Conservation (phyloP, 2,329 filamentous ascomycete genomes). For the Byssochlamys sp. region DNA sequence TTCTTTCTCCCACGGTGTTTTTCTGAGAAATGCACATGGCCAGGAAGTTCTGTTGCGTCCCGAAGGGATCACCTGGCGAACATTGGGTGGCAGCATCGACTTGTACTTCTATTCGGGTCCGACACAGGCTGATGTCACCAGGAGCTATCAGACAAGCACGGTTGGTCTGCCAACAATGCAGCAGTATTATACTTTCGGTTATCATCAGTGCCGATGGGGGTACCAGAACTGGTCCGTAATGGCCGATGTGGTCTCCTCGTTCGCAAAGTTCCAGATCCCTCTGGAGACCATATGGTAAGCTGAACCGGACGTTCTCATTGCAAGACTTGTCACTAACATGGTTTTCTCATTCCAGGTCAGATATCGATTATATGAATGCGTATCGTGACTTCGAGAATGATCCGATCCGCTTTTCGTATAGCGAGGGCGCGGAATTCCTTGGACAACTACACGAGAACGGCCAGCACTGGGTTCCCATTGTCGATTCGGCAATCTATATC, state of each 20-base stretch:
- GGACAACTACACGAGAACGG: conserved; percentile 43
- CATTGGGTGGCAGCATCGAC: conserved; percentile 67
- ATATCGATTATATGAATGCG: conserved; percentile 51
- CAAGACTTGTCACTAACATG: neutral
- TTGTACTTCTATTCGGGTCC: conserved; percentile 72
- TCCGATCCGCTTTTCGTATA: conserved; percentile 41
- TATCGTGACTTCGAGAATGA: conserved; percentile 54
- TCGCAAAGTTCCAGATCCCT: conserved; percentile 47
- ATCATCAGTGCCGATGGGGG: conserved; percentile 75
- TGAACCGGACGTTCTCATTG: neutral
- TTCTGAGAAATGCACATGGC: conserved; percentile 64
- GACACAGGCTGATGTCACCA: conserved; percentile 56
- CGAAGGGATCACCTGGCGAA: conserved; percentile 60
- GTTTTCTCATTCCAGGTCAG: conserved; percentile 10
- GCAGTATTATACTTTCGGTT: conserved; percentile 72
- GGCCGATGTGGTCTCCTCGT: conserved; percentile 48
- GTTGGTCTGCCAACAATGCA: conserved; percentile 67
- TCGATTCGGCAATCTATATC: conserved; percentile 58
- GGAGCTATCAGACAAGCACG: conserved; percentile 58
- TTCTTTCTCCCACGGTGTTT: conserved; percentile 66
- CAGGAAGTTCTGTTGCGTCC: conserved; percentile 61
- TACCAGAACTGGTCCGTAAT: conserved; percentile 64
- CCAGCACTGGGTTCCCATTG: conserved; percentile 52
- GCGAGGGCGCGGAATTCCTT: conserved; percentile 44
- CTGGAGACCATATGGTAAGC: conserved; percentile 42